Evolutionary conservation across 441 rosid genomes (phyloP).

Genomic region (Rhodomyrtus psidioides): DNA sequence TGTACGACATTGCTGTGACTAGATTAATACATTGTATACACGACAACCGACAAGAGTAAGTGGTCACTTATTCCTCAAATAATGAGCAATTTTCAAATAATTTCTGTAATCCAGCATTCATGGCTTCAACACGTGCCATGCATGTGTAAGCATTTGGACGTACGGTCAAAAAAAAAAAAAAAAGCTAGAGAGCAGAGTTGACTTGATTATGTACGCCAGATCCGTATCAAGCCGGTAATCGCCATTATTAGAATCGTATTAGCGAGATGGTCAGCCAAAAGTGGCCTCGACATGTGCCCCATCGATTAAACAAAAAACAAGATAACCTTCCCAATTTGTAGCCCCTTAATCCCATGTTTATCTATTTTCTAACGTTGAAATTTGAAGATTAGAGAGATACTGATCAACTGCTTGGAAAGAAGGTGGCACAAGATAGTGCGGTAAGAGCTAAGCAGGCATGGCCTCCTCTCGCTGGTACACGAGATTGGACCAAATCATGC

Average conservation of each 20-base stretch:
- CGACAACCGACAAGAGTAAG: not conserved
- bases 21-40: not conserved
- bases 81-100: not conserved
- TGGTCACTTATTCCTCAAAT: not conserved
- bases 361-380: not conserved
- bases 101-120: not conserved
- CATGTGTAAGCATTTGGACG: not conserved
- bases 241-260: not conserved
- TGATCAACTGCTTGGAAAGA: not conserved
- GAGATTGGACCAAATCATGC: constrained; percentile 21
- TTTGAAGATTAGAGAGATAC: not conserved
- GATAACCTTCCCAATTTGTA: not conserved
- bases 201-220: not conserved
- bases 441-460: not conserved
- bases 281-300: constrained; percentile 14
- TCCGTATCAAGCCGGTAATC: not conserved
- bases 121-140: not conserved
- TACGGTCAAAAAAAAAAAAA: not conserved
- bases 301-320: constrained; percentile 6
- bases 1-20: not conserved
- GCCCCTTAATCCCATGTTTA: not conserved
- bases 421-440: not conserved
- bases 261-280: not conserved
- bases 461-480: not conserved
- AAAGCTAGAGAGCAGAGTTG: not conserved